Conservation (phyloP, 257 asterid genomes). For the Forsythia suspensa region DNA sequence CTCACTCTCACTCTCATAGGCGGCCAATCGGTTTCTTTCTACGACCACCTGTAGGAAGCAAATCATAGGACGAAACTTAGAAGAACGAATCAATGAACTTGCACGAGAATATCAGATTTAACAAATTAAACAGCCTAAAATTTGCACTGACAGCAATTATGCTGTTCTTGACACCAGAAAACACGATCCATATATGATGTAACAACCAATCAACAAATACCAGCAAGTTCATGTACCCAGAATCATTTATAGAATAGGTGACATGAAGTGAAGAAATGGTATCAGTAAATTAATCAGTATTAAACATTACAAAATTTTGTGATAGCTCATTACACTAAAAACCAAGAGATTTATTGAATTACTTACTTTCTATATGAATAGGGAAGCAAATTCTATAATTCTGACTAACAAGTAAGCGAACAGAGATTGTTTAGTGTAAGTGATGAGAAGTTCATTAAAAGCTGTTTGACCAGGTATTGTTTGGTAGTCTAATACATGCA, state of each 20-base stretch:
- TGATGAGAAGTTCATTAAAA: no score
- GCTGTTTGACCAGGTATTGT: no score
- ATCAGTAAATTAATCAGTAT: no score
- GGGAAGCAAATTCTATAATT: no score
- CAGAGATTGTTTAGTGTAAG: no score
- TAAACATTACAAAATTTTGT: no score
- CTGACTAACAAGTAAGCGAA: no score
- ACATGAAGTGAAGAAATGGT: no score
- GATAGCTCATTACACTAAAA: no score
- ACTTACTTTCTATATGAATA: no score
- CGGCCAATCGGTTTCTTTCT: slow-evolving; percentile 32
- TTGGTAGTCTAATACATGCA: no score
- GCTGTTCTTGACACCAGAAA: not conserved
- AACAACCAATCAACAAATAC: not conserved
- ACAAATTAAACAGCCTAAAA: slow-evolving; percentile 3
- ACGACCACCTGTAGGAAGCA: slow-evolving; percentile 28
- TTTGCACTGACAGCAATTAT: not conserved
- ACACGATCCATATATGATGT: not conserved
- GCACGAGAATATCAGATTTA: not conserved
- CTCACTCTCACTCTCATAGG: not conserved
- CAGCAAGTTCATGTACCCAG: not conserved
- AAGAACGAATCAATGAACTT: not conserved
- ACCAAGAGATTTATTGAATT: no score
- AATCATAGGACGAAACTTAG: not conserved
- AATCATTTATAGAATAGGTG: not conserved